These are phyloP conservation scores for Ophiostoma novo-ulmi DNA, from an alignment of 2,329 filamentous ascomycete genomes.

Conservation along the genomic window DNA sequence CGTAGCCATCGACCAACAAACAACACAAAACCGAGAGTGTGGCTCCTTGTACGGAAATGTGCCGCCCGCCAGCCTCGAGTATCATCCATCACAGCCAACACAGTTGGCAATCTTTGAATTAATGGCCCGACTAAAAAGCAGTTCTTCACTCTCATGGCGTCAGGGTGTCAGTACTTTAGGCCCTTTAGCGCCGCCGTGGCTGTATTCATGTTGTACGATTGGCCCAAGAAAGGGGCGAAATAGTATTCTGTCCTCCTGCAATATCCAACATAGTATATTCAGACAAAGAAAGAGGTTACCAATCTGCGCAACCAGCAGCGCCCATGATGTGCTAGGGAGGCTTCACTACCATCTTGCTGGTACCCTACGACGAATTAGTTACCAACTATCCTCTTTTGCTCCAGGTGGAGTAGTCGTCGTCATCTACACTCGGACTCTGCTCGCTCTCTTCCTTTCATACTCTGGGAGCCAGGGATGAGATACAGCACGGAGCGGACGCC, in stretches of 20 bases:
- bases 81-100: neutral
- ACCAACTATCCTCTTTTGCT: neutral
- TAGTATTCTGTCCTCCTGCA: neutral
- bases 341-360: slow-evolving; percentile 13
- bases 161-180: neutral
- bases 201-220: neutral
- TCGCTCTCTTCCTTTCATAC: neutral
- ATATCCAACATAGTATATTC: neutral
- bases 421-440: neutral
- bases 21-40: neutral
- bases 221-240: neutral
- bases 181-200: neutral
- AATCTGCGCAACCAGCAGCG: neutral
- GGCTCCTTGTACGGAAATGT: neutral
- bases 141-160: neutral
- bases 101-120: neutral
- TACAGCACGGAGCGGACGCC: neutral
- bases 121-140: neutral
- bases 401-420: too few species aligned
- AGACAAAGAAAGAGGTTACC: neutral
- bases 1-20: neutral
- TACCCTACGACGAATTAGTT: neutral
- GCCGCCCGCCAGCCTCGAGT: neutral
- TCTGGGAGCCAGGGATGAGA: neutral
- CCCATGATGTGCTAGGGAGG: neutral